phyloP scores from a whole-genome alignment of 148 eudicot genomes.

The Rhododendron vialii region DNA sequence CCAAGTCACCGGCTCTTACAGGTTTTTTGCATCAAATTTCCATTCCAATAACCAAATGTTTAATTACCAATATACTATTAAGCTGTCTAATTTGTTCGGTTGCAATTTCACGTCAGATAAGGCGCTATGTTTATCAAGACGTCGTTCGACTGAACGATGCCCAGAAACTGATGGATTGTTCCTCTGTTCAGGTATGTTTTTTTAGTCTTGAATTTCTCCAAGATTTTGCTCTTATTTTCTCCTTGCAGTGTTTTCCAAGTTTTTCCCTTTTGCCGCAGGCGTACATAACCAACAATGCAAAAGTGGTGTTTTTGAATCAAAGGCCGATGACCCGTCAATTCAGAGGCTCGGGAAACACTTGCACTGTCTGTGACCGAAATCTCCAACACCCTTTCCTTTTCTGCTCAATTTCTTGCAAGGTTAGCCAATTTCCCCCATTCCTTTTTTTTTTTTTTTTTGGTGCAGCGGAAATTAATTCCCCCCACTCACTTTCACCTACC shows the following conservation, averaged over 20 bases:
- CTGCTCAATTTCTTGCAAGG: constrained; percentile 65
- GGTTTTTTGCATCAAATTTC: constrained; percentile 13
- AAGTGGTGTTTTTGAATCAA: constrained; percentile 49
- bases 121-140: constrained; percentile 58
- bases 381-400: constrained; percentile 44
- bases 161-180: constrained; percentile 36
- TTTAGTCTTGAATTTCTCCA: background rate
- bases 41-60: background rate
- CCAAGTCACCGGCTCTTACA: constrained; percentile 37
- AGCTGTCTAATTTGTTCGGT: background rate
- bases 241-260: background rate
- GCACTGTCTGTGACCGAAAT: constrained; percentile 41
- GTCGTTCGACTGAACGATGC: constrained; percentile 42
- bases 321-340: constrained; percentile 33
- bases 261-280: constrained; percentile 13
- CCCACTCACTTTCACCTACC: background rate
- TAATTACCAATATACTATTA: background rate
- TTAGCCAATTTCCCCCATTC: background rate
- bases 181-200: constrained; percentile 37
- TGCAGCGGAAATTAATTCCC: background rate
- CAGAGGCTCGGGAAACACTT: constrained; percentile 32
- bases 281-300: constrained; percentile 46
- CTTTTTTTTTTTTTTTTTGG: no score
- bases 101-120: constrained; percentile 19
- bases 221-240: background rate